phyloP scores from a whole-genome alignment of 2,329 filamentous ascomycete species.

The Diaporthe velutina region DNA sequence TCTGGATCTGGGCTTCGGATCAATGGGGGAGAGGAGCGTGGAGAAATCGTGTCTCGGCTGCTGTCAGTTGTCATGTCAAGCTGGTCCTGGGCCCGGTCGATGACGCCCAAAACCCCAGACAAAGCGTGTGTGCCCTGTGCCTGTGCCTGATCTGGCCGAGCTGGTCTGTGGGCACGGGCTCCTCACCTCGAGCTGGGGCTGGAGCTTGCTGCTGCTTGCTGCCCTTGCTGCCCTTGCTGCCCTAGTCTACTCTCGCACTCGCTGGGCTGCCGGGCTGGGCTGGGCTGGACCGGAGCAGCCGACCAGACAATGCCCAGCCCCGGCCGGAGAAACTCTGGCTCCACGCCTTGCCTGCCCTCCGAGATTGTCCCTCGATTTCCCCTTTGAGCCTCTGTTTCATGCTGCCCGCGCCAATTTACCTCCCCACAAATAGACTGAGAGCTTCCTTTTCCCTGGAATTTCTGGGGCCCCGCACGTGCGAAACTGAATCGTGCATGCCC shows the following conservation, averaged over 20 bases:
- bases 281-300: background rate
- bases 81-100: constrained; percentile 22
- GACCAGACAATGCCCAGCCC: background rate
- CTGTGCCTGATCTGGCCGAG: no score
- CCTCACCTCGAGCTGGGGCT: no score
- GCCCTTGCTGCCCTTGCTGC: background rate
- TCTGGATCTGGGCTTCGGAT: constrained; percentile 28
- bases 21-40: constrained; percentile 23
- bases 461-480: constrained; percentile 34
- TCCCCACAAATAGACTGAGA: background rate
- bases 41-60: constrained; percentile 29
- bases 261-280: no score
- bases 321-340: constrained; percentile 30
- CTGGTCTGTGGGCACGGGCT: no score
- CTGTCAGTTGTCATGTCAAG: constrained; percentile 26
- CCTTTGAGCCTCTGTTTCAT: constrained; percentile 21
- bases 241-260: no score
- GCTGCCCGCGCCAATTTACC: background rate
- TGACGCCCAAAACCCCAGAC: constrained; percentile 10
- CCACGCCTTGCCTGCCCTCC: constrained; percentile 17
- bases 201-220: no score
- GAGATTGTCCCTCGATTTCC: constrained; percentile 33
- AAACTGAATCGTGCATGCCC: constrained; percentile 28
- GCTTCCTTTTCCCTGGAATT: constrained; percentile 19
- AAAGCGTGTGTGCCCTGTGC: background rate